Evolutionary conservation across 2,329 filamentous ascomycete genomes (phyloP).

Genomic region (Clonostachys rosea): DNA sequence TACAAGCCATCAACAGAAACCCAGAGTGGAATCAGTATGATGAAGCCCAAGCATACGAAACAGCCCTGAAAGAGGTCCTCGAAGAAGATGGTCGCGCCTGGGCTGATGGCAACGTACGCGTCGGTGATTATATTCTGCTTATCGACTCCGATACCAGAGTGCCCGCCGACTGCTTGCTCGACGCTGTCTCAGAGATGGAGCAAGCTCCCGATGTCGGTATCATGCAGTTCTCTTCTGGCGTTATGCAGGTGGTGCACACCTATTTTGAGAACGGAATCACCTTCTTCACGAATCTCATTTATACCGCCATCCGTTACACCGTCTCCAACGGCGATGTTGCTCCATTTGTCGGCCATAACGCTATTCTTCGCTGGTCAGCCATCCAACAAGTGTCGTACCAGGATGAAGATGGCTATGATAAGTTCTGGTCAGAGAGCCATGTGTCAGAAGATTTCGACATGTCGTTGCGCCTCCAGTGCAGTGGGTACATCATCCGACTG

Average conservation of each 20-base stretch:
- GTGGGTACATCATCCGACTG: conserved; percentile 68
- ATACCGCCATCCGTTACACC: conserved; percentile 73
- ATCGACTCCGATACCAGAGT: conserved; percentile 80
- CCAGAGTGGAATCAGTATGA: conserved; percentile 64
- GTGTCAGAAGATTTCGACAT: conserved; percentile 82
- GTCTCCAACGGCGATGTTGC: conserved; percentile 73
- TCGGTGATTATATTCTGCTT: conserved; percentile 74
- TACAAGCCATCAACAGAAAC: conserved; percentile 50
- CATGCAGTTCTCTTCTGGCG: conserved; percentile 72
- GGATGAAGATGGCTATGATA: conserved; percentile 68
- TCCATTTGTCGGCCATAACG: conserved; percentile 79
- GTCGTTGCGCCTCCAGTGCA: conserved; percentile 70
- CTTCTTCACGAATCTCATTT: conserved; percentile 71
- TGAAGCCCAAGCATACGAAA: conserved; percentile 62
- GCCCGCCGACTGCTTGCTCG: conserved; percentile 70
- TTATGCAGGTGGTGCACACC: conserved; percentile 73
- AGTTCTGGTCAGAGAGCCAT: conserved; percentile 78
- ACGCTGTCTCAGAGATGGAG: conserved; percentile 79
- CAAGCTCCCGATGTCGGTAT: conserved; percentile 74
- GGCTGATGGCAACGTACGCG: conserved; percentile 81
- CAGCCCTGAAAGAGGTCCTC: conserved; percentile 60
- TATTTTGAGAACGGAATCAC: conserved; percentile 70
- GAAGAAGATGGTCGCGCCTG: conserved; percentile 66
- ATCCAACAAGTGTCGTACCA: conserved; percentile 69
- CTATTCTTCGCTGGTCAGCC: conserved; percentile 70